Base-by-base conservation (phyloP, 108 stramenopile genomes). In the Nannochloropsis salina region DNA sequence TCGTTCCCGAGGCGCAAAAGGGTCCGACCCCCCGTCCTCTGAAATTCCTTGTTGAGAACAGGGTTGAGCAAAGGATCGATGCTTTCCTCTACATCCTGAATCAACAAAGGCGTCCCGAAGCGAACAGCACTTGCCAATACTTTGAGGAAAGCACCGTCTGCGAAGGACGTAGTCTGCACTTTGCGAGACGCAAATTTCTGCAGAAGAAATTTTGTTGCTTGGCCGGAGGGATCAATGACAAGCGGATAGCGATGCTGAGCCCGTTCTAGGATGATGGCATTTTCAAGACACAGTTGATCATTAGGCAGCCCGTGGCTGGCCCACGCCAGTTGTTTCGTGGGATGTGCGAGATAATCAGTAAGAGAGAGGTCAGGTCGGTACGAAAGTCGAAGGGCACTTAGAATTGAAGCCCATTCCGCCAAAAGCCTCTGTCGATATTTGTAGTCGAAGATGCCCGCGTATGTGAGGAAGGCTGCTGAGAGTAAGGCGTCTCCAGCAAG, bases 141-240 rank as follows among this genome's bases (percentile, higher is more conserved):
- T 91, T 99, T 98, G 92, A 95, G 93, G 94, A 99, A 99, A n/a
- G 93, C 92, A 42, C 96, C 95, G 85, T 99, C 98, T 81, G 97
- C 87, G 90, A 98, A 98, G 81, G 96, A 96, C 9, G 97, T 96
- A 81, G 94, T 96, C 86, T 94, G 93, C 81, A 99, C 96, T 89
- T 96, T 95, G 44, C 94, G 91, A 8, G 91, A 90, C 85, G 90
- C 87, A 87, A 92, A 94, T 86, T 95, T 96, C 44, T 94, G 93
- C 94, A 96, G 94, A 41, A 98, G 83, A 89, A 96, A 99, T 21
- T 84, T 86, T 83, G 91, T 93, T 1, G 99, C 98, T 85, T 95
- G 91, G 12, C 99, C 99, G 11, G 97, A 94, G n/a, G 99, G 99
- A 87, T 99, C 99, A 80, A 99, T 94, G 45, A 99, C 92, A n/a